Evolutionary conservation across 768 basidiomycete species (phyloP).

Genomic region (Suillus bovinus): DNA sequence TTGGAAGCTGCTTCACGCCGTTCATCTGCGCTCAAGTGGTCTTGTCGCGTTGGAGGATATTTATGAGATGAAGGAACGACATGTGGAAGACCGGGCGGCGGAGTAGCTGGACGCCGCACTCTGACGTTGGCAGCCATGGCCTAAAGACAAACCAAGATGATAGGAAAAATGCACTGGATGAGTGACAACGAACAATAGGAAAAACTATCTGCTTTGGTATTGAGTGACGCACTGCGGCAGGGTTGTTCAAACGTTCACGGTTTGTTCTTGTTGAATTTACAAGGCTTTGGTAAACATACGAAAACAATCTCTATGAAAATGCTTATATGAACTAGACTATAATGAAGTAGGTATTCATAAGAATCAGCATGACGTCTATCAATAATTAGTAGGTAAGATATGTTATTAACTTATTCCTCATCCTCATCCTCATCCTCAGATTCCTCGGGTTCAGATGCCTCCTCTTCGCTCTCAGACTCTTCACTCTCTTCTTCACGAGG

Average conservation of each 20-base stretch:
- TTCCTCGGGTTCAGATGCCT: neutral
- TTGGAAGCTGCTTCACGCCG: constrained; percentile 69
- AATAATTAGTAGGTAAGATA: neutral
- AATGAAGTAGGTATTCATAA: neutral
- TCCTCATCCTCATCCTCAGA: neutral
- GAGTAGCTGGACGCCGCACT: constrained; percentile 68
- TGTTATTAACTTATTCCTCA: neutral
- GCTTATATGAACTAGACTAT: neutral
- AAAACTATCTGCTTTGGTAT: neutral
- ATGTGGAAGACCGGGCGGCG: constrained; percentile 49
- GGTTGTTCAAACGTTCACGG: neutral
- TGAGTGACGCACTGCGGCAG: neutral
- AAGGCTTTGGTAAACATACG: neutral
- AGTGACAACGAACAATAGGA: neutral
- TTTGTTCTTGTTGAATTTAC: constrained; percentile 11
- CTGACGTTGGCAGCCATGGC: constrained; percentile 53
- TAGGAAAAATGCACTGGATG: neutral
- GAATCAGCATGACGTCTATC: neutral
- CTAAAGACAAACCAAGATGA: constrained; percentile 9
- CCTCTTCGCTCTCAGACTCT: neutral
- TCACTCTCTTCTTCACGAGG: neutral
- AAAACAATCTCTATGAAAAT: neutral
- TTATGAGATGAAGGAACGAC: constrained; percentile 41
- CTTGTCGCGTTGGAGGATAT: constrained; percentile 64
- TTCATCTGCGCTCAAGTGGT: constrained; percentile 74